These are phyloP conservation scores for Sphaerulina musiva DNA, from an alignment of 2,329 filamentous ascomycete species.

Conservation along the genomic window DNA sequence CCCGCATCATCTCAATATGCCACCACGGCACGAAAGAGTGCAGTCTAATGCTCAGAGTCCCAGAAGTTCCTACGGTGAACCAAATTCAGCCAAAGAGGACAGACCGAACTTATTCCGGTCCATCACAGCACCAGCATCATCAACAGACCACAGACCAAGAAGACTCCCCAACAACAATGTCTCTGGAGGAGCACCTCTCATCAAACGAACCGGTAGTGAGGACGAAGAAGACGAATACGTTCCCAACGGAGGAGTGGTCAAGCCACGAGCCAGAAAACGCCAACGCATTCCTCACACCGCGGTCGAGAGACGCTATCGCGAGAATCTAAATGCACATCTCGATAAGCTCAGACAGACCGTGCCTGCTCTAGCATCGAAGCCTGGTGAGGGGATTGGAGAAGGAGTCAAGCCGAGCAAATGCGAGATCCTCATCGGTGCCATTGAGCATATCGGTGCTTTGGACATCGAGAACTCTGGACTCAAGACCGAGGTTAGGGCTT, in stretches of 20 bases:
- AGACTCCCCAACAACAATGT: slow-evolving; percentile 7
- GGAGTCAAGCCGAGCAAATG: slow-evolving; percentile 35
- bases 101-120: slow-evolving; percentile 24
- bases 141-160: slow-evolving; percentile 15
- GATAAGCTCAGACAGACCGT: slow-evolving; percentile 32
- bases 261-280: slow-evolving; percentile 28
- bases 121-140: slow-evolving; percentile 25
- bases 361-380: slow-evolving; percentile 26
- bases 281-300: slow-evolving; percentile 35
- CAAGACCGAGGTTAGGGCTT: slow-evolving; percentile 24
- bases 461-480: slow-evolving; percentile 27
- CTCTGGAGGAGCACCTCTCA: slow-evolving; percentile 12
- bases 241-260: slow-evolving; percentile 16
- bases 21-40: slow-evolving; percentile 12
- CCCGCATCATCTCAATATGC: slow-evolving; percentile 18
- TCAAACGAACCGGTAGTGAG: slow-evolving; percentile 26
- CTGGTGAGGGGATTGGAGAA: slow-evolving; percentile 19
- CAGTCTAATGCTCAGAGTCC: slow-evolving; percentile 24
- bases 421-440: slow-evolving; percentile 33
- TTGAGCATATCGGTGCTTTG: slow-evolving; percentile 31
- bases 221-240: slow-evolving; percentile 30
- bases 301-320: slow-evolving; percentile 33
- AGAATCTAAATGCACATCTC: slow-evolving; percentile 35
- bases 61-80: slow-evolving; percentile 20
- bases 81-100: slow-evolving; percentile 13